These are phyloP conservation scores for Pestalotiopsis sp. DNA, from an alignment of 2,329 filamentous ascomycete genomes.

Conservation along the genomic window DNA sequence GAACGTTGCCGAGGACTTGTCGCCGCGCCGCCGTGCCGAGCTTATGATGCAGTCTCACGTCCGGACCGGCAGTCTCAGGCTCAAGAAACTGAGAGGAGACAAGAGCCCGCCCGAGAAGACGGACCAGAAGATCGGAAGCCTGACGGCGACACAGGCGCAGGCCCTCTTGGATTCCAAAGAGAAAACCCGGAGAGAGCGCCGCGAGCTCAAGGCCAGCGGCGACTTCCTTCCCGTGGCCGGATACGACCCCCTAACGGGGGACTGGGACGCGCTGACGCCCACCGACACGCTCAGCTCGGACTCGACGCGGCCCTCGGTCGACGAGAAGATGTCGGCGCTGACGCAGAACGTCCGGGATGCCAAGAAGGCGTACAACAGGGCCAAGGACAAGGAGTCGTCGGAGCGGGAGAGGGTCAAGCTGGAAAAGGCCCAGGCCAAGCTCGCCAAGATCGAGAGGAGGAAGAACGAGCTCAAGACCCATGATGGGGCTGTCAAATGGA, in stretches of 20 bases:
- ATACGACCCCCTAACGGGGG: conserved; percentile 58
- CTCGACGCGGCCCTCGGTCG: conserved; percentile 33
- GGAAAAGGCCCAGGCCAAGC: conserved; percentile 37
- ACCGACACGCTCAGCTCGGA: conserved; percentile 46
- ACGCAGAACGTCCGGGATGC: conserved; percentile 36
- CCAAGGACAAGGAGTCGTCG: conserved; percentile 38
- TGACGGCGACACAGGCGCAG: conserved; percentile 21
- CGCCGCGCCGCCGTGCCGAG: conserved; percentile 3
- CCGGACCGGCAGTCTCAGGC: neutral
- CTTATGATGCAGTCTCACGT: conserved; percentile 3
- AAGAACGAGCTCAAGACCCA: conserved; percentile 40
- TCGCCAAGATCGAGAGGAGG: conserved; percentile 45
- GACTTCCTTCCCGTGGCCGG: conserved; percentile 64
- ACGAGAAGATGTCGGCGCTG: conserved; percentile 34
- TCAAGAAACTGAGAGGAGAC: neutral
- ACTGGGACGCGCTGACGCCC: conserved; percentile 53
- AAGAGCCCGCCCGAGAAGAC: neutral
- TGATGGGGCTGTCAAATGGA: conserved; percentile 44
- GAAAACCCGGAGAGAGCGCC: conserved; percentile 42
- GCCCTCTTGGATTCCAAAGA: conserved; percentile 28
- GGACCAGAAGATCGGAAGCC: conserved; percentile 11
- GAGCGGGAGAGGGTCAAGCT: conserved; percentile 43
- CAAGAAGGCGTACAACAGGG: conserved; percentile 37
- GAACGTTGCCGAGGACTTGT: conserved; percentile 28
- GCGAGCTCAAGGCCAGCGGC: conserved; percentile 53